A percentile compares a stretch with the other conserved stretches of the same genome.
Evolutionary conservation across 2,329 filamentous ascomycete species (phyloP).

Genomic region (Alternaria triticina): DNA sequence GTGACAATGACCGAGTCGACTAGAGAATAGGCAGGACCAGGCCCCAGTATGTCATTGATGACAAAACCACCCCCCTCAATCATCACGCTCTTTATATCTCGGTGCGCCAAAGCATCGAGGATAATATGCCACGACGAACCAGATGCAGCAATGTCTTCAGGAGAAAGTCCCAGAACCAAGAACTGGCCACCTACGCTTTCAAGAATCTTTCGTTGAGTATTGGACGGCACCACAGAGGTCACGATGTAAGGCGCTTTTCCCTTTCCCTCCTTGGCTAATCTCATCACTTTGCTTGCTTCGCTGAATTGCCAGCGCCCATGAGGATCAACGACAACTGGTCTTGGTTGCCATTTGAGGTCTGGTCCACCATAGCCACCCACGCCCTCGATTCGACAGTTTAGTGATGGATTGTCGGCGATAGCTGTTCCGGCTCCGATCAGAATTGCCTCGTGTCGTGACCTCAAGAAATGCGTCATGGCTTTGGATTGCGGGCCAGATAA

Average conservation of each 20-base stretch:
- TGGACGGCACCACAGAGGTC: slow-evolving; percentile 13
- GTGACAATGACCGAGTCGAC: slow-evolving; percentile 85
- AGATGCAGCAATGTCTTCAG: neutral
- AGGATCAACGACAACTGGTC: slow-evolving; percentile 84
- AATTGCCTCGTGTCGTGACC: slow-evolving; percentile 82
- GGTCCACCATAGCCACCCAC: slow-evolving; percentile 63
- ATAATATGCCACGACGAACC: slow-evolving; percentile 7
- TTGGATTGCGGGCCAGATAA: slow-evolving; percentile 86
- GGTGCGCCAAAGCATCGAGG: slow-evolving; percentile 1
- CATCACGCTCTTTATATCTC: slow-evolving; percentile 79
- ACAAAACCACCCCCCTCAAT: slow-evolving; percentile 85
- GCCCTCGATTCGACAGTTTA: slow-evolving; percentile 79
- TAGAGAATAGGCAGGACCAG: slow-evolving; percentile 44
- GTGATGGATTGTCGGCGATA: slow-evolving; percentile 79
- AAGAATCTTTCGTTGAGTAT: slow-evolving; percentile 39
- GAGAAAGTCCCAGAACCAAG: slow-evolving; percentile 8
- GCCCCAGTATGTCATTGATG: slow-evolving; percentile 76
- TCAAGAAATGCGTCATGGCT: slow-evolving; percentile 91
- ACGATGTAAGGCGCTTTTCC: slow-evolving; percentile 79
- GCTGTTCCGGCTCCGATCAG: slow-evolving; percentile 85
- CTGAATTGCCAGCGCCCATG: slow-evolving; percentile 72
- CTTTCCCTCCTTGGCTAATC: slow-evolving; percentile 66
- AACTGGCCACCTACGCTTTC: slow-evolving; percentile 35
- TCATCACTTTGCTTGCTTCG: slow-evolving; percentile 68
- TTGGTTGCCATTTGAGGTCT: slow-evolving; percentile 68